Percentiles rank a stretch among this genome's conserved stretches.
Conservation (phyloP, 192 early-diverging fungal genomes). For the Backusella sp. region DNA sequence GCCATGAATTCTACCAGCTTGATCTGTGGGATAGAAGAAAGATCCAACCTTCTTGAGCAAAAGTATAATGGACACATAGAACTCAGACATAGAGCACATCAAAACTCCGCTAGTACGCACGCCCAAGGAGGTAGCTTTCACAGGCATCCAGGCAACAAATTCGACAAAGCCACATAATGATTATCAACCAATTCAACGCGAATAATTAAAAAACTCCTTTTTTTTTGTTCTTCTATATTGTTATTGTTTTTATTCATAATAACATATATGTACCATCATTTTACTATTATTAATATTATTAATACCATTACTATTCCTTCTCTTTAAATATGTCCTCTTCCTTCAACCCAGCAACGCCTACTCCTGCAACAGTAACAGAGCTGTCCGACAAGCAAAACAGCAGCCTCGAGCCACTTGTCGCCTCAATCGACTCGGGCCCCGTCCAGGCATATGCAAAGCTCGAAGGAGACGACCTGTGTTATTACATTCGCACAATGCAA, state of each 20-base stretch:
- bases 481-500: constrained; percentile 80
- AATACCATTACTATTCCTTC: neutral
- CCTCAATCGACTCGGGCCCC: constrained; percentile 42
- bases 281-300: neutral
- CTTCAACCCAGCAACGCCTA: neutral
- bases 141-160: constrained; percentile 2
- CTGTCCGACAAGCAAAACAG: neutral
- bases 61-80: too few species aligned
- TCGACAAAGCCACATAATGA: neutral
- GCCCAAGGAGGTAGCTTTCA: neutral
- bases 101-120: neutral
- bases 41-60: too few species aligned
- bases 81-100: neutral
- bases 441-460: constrained; percentile 92
- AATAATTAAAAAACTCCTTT: neutral
- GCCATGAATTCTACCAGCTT: too few species aligned
- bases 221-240: neutral
- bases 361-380: neutral
- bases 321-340: neutral
- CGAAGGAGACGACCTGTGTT: constrained; percentile 79
- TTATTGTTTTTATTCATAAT: neutral
- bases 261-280: neutral
- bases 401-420: neutral
- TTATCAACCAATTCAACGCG: neutral
- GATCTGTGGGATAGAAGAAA: too few species aligned